phyloP scores from a whole-genome alignment of 2,329 filamentous ascomycete genomes.

The Beauveria sp. region DNA sequence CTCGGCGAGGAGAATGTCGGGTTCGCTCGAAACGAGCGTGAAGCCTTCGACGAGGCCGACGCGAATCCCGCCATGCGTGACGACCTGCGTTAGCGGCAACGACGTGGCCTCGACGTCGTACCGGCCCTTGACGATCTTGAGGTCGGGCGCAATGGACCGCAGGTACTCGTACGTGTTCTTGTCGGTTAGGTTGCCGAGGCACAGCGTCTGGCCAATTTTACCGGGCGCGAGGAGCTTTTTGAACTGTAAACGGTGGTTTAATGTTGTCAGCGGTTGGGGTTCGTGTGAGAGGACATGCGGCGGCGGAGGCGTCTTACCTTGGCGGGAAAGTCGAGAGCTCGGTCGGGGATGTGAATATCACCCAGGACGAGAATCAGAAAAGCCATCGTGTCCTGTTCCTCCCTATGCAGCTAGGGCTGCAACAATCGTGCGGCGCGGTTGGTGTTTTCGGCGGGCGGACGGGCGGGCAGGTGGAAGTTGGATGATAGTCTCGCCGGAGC shows the following conservation, averaged over 20 bases:
- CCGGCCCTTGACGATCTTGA: conserved; percentile 61
- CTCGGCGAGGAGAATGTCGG: conserved; percentile 59
- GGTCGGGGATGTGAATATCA: conserved; percentile 88
- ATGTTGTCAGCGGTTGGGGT: not conserved
- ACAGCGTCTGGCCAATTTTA: conserved; percentile 76
- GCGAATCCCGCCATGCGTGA: conserved; percentile 57
- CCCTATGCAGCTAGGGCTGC: conserved; percentile 22
- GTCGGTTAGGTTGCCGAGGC: conserved; percentile 73
- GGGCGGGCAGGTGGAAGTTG: not conserved
- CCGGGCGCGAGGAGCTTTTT: conserved; percentile 77
- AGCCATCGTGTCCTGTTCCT: conserved; percentile 50
- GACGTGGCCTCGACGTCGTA: conserved; percentile 61
- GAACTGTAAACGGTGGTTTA: conserved; percentile 46
- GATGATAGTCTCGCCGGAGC: conserved; percentile 13
- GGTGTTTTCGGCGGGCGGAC: not conserved
- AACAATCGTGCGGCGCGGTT: conserved; percentile 13
- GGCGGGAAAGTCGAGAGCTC: conserved; percentile 81
- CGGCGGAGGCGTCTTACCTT: conserved; percentile 52
- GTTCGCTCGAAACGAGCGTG: conserved; percentile 59
- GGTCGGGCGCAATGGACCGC: conserved; percentile 63
- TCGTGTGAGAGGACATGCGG: not conserved
- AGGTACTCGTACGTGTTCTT: conserved; percentile 75
- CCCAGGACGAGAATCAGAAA: conserved; percentile 87
- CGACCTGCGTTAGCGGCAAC: conserved; percentile 57
- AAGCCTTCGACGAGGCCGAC: conserved; percentile 63